phyloP scores from a whole-genome alignment of 305 asterid species.

The Fraxinus baroniana region DNA sequence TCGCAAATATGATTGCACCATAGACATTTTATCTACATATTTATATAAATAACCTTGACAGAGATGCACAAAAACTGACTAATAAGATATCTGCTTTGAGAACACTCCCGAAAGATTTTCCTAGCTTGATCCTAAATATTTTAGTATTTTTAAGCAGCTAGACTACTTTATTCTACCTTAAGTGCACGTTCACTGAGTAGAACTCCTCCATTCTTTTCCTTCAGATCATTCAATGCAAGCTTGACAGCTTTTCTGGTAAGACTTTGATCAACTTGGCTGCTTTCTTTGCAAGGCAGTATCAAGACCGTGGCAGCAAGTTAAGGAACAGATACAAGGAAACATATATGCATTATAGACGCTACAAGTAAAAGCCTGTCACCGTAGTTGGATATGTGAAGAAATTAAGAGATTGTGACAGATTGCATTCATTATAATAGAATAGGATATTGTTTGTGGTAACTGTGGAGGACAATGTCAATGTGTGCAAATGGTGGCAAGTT shows the following conservation, averaged over 20 bases:
- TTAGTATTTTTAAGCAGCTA: not conserved
- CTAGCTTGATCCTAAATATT: conserved; percentile 6
- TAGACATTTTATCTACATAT: not conserved
- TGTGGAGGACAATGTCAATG: conserved; percentile 70
- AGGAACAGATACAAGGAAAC: conserved; percentile 32
- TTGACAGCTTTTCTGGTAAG: conserved; percentile 70
- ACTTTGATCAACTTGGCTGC: conserved; percentile 34
- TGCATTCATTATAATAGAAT: not conserved
- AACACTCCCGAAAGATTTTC: not conserved
- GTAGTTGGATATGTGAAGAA: not conserved
- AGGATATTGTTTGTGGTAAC: conserved; percentile 67
- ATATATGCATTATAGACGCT: not conserved
- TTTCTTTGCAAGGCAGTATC: conserved; percentile 33
- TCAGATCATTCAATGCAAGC: conserved; percentile 69
- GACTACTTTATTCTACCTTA: conserved; percentile 47
- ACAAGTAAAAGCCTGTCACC: not conserved
- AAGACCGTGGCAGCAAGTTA: conserved; percentile 49
- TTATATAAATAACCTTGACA: not conserved
- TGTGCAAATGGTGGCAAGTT: conserved; percentile 57
- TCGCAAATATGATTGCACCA: not conserved
- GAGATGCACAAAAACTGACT: not conserved
- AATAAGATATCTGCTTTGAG: not conserved
- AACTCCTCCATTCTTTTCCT: conserved; percentile 62
- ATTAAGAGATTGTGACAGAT: conserved; percentile 8
- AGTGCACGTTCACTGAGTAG: conserved; percentile 75